phyloP scores from a whole-genome alignment of 306 rosid genomes.

The Prunus armeniaca region DNA sequence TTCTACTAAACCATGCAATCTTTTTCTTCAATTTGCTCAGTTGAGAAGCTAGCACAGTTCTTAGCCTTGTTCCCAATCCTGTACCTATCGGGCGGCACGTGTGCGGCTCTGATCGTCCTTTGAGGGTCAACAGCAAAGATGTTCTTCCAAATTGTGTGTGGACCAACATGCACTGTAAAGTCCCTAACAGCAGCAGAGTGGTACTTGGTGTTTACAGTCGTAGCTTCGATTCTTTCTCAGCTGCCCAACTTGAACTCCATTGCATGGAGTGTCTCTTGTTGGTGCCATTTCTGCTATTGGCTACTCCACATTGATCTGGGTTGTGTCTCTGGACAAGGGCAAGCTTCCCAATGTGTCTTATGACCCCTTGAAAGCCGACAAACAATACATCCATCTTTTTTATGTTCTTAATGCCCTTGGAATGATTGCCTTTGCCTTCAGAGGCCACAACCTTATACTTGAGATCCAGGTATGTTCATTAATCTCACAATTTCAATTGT shows the following conservation, averaged over 20 bases:
- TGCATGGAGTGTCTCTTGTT: conserved; percentile 37
- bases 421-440: conserved; percentile 46
- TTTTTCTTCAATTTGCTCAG: conserved; percentile 2
- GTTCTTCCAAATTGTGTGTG: conserved; percentile 39
- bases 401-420: conserved; percentile 40
- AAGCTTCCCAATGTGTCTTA: conserved; percentile 32
- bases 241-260: conserved; percentile 52
- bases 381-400: conserved; percentile 17
- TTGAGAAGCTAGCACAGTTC: conserved; percentile 22
- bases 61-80: conserved; percentile 32
- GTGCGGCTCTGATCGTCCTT: conserved; percentile 31
- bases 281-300: conserved; percentile 44
- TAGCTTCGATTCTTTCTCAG: conserved; percentile 34
- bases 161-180: conserved; percentile 23
- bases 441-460: conserved; percentile 53
- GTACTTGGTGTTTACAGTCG: conserved; percentile 46
- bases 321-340: conserved; percentile 33
- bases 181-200: conserved; percentile 39
- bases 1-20: not conserved
- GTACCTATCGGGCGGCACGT: conserved; percentile 41
- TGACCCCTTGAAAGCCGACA: conserved; percentile 3
- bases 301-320: conserved; percentile 40
- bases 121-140: conserved; percentile 42
- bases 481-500: not conserved
- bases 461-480: conserved; percentile 43